Evolutionary conservation across 495 filamentous ascomycete genomes (phyloP).

Genomic region (Penicillium ucsense): DNA sequence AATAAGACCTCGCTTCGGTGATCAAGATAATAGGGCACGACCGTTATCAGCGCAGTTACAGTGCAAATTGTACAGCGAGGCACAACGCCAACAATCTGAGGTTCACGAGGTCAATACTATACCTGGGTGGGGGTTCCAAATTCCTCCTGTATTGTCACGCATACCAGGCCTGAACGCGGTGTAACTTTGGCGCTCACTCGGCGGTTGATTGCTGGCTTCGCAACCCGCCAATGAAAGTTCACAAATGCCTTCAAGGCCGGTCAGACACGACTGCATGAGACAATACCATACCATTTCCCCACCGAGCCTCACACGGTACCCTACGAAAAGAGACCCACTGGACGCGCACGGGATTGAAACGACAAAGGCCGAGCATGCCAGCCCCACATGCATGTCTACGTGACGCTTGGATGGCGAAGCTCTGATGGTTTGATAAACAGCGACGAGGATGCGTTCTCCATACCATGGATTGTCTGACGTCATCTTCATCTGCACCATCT

Average conservation of each 20-base stretch:
- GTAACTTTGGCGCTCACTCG: not conserved
- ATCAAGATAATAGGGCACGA: too few species aligned
- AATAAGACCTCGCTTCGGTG: too few species aligned
- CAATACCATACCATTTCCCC: constrained; percentile 1
- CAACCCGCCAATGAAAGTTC: constrained; percentile 17
- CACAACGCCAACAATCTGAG: not conserved
- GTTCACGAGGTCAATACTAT: not conserved
- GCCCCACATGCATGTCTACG: too few species aligned
- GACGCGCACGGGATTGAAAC: not conserved
- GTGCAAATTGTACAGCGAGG: not conserved
- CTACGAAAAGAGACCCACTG: not conserved
- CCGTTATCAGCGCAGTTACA: not conserved
- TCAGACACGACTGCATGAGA: constrained; percentile 4
- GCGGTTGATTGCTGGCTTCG: constrained; percentile 12
- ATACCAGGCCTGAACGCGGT: constrained; percentile 4
- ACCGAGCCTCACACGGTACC: too few species aligned
- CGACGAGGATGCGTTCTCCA: too few species aligned
- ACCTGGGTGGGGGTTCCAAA: not conserved
- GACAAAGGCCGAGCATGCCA: too few species aligned
- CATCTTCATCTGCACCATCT: too few species aligned
- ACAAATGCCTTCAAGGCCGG: not conserved
- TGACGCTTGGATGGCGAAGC: too few species aligned
- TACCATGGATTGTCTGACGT: too few species aligned
- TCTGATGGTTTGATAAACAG: too few species aligned
- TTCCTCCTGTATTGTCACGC: not conserved